Evolutionary conservation across 148 eudicot species (phyloP), one percentile per base, ranked within the genome.

Genomic region (Amaranthus palmeri): DNA sequence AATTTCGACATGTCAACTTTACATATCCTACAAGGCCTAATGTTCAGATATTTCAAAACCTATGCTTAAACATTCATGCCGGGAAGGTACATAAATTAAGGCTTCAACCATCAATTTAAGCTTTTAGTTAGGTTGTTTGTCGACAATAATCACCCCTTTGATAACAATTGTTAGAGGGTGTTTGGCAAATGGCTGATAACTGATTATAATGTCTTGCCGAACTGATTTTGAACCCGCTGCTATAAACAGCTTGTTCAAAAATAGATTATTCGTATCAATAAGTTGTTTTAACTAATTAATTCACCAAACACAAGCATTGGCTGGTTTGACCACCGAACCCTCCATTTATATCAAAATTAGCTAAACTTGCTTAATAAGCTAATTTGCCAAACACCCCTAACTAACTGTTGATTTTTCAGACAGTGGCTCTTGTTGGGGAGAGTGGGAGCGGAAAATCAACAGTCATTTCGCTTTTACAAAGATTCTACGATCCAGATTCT

Each of bases 381-480:
- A 40, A 60, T 36, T 0, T 7, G 18, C 43, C 13, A 13, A 61
- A 6, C 49, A 41, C 4, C 14, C 10, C 3, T 17, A 57, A 25
- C 4, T 13, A 42, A 44, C 5, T 44, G 3, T 4, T 3, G 0
- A 6, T 4, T 25, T 53, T 62, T 8, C 81, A 88, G 92, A 81
- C 87, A 3, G 86, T 90, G 54, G 96, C 92, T 68, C 71, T 90
- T 8, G 96, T 90, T 60, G 96, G 96, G 62, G 96, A 90, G 72
- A 90, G 96, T 74, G 96, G 96, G 53, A 81, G 96, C n/a, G 92
- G 92, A 57, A 90, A 90, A 82, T 90, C 96, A 68, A 88, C 92
- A 25, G 92, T 88, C 50, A 82, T 90, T 41, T 86, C 92, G 17
- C 75, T 90, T 18, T 53, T 90, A 59, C 92, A 90, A 74, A 85